Base-by-base conservation (phyloP, 1,284 basidiomycete genomes). In the Austropuccinia psidii region DNA sequence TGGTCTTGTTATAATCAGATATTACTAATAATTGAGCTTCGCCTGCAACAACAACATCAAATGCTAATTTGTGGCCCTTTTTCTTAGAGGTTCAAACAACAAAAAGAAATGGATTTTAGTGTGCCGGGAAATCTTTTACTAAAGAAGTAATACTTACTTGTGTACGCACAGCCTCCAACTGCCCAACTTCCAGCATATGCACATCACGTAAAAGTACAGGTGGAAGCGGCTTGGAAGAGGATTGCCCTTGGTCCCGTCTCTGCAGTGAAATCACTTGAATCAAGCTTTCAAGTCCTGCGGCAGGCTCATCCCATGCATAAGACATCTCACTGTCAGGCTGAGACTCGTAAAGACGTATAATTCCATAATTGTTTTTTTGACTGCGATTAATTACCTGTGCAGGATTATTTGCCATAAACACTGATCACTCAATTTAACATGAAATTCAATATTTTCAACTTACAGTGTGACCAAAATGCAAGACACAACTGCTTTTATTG, bases 111-210 rank as follows among this genome's bases (percentile, higher is more conserved):
- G 21, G 24, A n/a, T n/a, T n/a, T n/a, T n/a, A n/a, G n/a, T n/a
- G n/a, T n/a, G n/a, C n/a, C 21, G 31, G n/a, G 50, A 1, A n/a
- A 57, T 37, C 27, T 24, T 50, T 45, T 37, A 2, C 49, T 33
- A 39, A 17, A 11, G 21, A 68, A 8, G 31, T 17, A 19, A 64
- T 3, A 54, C 76, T 67, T n/a, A 78, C 77, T 0, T 78, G 76
- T 80, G 98, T 90, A 80, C 87, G 91, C 84, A 96, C 93, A 0
- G 96, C 96, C 15, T 93, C 82, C 45, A 97, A 85, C 75, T 91
- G 87, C 58, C 96, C 96, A 54, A 99, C 98, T 81, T 98, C 96
- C 87, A 97, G 89, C 75, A 97, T 89, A 79, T 98, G 96, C 68
- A 98, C 84, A 29, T 86, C 83, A 47, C 91, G 86, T 24, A 73